Evolutionary conservation across 148 eudicot species (phyloP), one percentile per base, ranked within the genome.

Genomic region (Spergularia bocconei): DNA sequence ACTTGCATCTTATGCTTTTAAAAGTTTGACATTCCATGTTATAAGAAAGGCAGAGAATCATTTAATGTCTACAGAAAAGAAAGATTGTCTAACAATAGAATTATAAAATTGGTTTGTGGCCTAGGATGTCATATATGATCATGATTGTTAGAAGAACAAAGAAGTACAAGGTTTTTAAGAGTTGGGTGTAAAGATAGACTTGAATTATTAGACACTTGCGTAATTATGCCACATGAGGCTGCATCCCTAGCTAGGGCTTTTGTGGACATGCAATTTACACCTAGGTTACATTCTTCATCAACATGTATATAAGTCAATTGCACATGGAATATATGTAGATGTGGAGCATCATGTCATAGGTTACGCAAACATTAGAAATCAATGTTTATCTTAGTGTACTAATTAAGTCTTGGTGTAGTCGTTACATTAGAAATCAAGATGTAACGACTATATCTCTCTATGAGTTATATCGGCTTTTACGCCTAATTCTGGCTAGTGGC

Each of bases 141-240:
- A 15, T 44, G 53, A 67, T 67, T 47, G 56, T 44, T 66, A 8
- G 11, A 62, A 62, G 16, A 29, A 29, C 36, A 29, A 29, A 29
- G 36, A 71, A 56, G 54, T 58, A 39, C 36, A 61, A 50, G 53
- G 15, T n/a, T 44, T 67, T 4, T 2, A 16, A n/a, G 71, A 25
- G 23, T 17, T 11, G 55, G 55, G 53, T 12, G 58, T 51, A 21
- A 6, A n/a, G 11, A 14, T 53, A 23, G 60, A 29, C 38, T 2
- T 51, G 13, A 4, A 25, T 66, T 78, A 21, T 52, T 29, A 13
- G 63, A 73, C 78, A 74, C 13, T 48, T 67, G 25, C 67, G 67
- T 67, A 73, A 62, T 19, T 68, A 60, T 36, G n/a, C 64, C 81
- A 79, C 77, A 79, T 73, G 81, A 23, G 8, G 20, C 25, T 71